These are phyloP conservation scores for Medicago ruthenica DNA, from an alignment of 306 rosid genomes.

Conservation along the genomic window DNA sequence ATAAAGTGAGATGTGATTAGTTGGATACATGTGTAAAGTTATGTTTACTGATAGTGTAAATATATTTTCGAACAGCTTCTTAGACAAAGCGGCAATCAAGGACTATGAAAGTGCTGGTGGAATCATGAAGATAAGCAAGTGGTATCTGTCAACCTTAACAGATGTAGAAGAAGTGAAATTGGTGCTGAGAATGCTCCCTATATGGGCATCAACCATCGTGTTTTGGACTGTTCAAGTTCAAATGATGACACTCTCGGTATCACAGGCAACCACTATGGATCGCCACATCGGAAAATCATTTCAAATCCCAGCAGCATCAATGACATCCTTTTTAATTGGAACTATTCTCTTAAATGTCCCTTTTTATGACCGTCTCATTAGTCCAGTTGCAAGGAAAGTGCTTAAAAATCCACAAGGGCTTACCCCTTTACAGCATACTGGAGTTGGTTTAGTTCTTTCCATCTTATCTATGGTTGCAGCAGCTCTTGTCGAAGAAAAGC, in stretches of 20 bases:
- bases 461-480: constrained; percentile 64
- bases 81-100: constrained; percentile 83
- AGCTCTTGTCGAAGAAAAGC: constrained; percentile 60
- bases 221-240: constrained; percentile 87
- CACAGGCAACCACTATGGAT: constrained; percentile 89
- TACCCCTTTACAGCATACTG: constrained; percentile 73
- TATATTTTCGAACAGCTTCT: constrained; percentile 32
- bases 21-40: neutral
- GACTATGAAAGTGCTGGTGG: constrained; percentile 17
- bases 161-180: constrained; percentile 86
- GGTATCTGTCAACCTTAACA: constrained; percentile 69
- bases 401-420: constrained; percentile 69
- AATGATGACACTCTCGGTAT: constrained; percentile 85
- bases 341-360: constrained; percentile 78
- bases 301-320: constrained; percentile 75
- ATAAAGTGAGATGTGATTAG: neutral
- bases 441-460: constrained; percentile 68
- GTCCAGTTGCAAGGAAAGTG: constrained; percentile 49
- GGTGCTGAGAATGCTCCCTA: constrained; percentile 76
- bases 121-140: constrained; percentile 46
- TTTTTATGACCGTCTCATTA: constrained; percentile 64
- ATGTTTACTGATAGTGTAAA: neutral
- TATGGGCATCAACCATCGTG: constrained; percentile 85
- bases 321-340: constrained; percentile 73
- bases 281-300: constrained; percentile 71